Evolutionary conservation across 2,329 filamentous ascomycete species (phyloP).

Genomic region (Verticillium longisporum): DNA sequence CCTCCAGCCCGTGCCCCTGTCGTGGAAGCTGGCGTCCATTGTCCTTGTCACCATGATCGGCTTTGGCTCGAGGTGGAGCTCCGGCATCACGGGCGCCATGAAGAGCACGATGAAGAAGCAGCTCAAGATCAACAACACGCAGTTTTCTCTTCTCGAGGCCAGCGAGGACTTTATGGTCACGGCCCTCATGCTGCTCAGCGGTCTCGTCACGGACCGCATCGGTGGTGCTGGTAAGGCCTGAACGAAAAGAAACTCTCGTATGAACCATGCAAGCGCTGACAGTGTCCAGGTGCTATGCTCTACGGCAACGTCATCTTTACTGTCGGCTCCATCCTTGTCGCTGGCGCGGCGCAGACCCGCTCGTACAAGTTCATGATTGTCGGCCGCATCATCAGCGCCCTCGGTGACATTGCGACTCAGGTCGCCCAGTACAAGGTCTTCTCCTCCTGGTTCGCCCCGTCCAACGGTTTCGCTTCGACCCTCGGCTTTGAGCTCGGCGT

Average conservation of each 20-base stretch:
- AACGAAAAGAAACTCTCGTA: not conserved
- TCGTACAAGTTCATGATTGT: slow-evolving; percentile 55
- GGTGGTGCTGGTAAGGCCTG: slow-evolving; percentile 42
- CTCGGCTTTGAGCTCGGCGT: slow-evolving; percentile 54
- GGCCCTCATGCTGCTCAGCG: slow-evolving; percentile 44
- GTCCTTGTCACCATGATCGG: slow-evolving; percentile 46
- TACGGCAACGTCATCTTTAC: slow-evolving; percentile 56
- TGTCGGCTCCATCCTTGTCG: slow-evolving; percentile 51
- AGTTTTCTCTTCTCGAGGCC: slow-evolving; percentile 51
- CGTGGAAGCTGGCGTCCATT: slow-evolving; percentile 23
- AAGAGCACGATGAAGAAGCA: slow-evolving; percentile 56
- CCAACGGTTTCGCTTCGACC: slow-evolving; percentile 54
- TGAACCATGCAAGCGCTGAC: not conserved
- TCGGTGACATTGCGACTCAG: slow-evolving; percentile 59
- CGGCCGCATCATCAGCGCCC: slow-evolving; percentile 45
- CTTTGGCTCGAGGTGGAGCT: slow-evolving; percentile 54
- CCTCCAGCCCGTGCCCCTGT: not conserved
- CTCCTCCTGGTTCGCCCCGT: slow-evolving; percentile 57
- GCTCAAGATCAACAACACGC: slow-evolving; percentile 51
- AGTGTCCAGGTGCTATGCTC: slow-evolving; percentile 38
- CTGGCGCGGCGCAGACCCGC: slow-evolving; percentile 47
- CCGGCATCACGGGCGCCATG: slow-evolving; percentile 53
- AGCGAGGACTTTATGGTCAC: slow-evolving; percentile 59
- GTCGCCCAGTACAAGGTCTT: slow-evolving; percentile 61
- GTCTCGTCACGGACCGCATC: slow-evolving; percentile 49